Evolutionary conservation across 1,139 yeast species (phyloP).

Genomic region (Lodderomyces parapsilosis): DNA sequence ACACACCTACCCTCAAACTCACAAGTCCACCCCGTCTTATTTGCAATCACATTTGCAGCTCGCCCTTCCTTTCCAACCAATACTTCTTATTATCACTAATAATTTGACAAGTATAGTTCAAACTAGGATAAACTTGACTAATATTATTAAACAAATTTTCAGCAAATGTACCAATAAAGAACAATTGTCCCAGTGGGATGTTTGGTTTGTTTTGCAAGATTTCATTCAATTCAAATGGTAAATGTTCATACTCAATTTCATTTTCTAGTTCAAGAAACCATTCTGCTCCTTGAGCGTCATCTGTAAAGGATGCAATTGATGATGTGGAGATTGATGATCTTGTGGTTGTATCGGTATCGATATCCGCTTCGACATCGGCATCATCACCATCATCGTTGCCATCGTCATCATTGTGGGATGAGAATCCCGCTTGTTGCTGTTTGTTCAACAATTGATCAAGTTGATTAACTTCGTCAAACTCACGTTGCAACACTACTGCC

Average conservation of each 20-base stretch:
- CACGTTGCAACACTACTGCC: constrained; percentile 77
- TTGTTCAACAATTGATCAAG: constrained; percentile 48
- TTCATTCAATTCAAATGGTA: constrained; percentile 32
- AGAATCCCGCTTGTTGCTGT: constrained; percentile 10
- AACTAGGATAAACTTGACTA: constrained; percentile 54
- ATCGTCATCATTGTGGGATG: neutral
- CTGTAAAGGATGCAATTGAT: neutral
- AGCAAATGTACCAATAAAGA: constrained; percentile 82
- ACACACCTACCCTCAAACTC: neutral
- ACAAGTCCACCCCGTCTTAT: neutral
- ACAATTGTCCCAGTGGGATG: constrained; percentile 59
- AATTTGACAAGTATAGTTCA: constrained; percentile 51
- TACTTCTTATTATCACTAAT: constrained; percentile 43
- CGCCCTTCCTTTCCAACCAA: constrained; percentile 29
- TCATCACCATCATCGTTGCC: neutral
- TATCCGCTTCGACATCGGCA: constrained; percentile 16
- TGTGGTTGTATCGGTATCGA: neutral
- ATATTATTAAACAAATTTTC: constrained; percentile 69
- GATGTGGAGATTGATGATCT: neutral
- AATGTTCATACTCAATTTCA: constrained; percentile 27
- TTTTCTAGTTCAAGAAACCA: constrained; percentile 2
- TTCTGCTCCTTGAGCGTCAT: constrained; percentile 2
- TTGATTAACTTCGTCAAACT: constrained; percentile 65
- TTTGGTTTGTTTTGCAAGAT: constrained; percentile 49
- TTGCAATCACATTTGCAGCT: neutral